Conservation (phyloP, 2,329 filamentous ascomycete species). For the Colletotrichum truncatum region DNA sequence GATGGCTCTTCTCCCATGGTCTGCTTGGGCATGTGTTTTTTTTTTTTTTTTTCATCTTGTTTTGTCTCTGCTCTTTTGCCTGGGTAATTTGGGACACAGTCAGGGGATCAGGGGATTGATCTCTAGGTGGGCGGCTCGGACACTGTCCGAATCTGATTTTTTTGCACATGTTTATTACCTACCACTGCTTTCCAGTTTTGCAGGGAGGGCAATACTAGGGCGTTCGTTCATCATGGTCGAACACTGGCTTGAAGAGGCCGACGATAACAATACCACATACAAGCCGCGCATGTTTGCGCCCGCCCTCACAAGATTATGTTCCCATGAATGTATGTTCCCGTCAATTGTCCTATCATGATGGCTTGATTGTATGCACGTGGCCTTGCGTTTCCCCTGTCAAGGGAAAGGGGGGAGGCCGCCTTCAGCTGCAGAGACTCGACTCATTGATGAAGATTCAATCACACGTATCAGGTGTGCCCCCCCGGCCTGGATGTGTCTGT, state of each 20-base stretch:
- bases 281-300: neutral
- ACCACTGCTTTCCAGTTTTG: no score
- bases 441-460: neutral
- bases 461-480: conserved; percentile 4
- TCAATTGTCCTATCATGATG: neutral
- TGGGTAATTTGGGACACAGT: conserved; percentile 1
- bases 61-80: neutral
- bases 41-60: neutral
- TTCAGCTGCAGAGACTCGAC: neutral
- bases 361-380: neutral
- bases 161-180: conserved; percentile 3
- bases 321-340: no score
- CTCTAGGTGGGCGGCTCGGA: conserved; percentile 21
- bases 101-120: conserved; percentile 5
- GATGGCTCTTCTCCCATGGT: neutral
- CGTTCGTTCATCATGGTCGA: neutral
- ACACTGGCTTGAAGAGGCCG: neutral
- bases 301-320: neutral
- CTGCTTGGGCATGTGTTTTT: neutral
- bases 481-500: no score
- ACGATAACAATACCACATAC: neutral
- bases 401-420: no score
- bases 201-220: neutral
- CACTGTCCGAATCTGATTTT: conserved; percentile 26
- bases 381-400: neutral